Conservation (phyloP, 1,284 basidiomycete species). For the Phenoliferia sp. region DNA sequence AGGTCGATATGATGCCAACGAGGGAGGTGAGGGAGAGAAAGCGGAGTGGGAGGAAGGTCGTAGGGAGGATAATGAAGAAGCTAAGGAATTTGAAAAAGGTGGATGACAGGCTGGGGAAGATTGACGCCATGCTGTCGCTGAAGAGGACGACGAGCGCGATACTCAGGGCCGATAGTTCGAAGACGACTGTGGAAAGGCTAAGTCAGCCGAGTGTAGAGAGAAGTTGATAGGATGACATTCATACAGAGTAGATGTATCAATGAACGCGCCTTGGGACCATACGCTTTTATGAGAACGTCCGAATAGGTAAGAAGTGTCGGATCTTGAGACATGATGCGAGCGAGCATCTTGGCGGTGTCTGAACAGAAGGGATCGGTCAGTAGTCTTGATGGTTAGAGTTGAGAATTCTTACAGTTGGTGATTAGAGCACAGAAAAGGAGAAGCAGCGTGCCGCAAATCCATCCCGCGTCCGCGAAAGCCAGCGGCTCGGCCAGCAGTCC, state of each 20-base stretch:
- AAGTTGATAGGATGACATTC: constrained; percentile 33
- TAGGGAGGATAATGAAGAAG: constrained; percentile 68
- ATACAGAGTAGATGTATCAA: constrained; percentile 67
- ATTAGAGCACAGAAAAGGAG: constrained; percentile 72
- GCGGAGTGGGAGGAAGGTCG: constrained; percentile 74
- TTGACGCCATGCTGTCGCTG: constrained; percentile 72
- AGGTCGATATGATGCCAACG: constrained; percentile 68
- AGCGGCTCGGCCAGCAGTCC: constrained; percentile 85
- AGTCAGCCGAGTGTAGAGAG: not conserved
- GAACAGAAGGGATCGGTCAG: not conserved
- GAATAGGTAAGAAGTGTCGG: constrained; percentile 71
- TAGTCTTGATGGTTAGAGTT: not conserved
- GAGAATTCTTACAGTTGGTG: constrained; percentile 72
- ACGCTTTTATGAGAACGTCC: constrained; percentile 81
- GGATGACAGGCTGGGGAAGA: constrained; percentile 62
- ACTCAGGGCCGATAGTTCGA: constrained; percentile 27
- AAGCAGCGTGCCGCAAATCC: constrained; percentile 68
- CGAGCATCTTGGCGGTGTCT: constrained; percentile 74
- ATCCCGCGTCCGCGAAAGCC: constrained; percentile 81
- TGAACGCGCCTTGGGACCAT: constrained; percentile 64
- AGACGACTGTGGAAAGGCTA: constrained; percentile 17
- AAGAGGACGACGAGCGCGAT: constrained; percentile 80
- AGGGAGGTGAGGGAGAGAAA: constrained; percentile 80
- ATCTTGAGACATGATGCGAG: constrained; percentile 66
- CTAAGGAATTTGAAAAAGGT: constrained; percentile 71